A percentile compares a stretch with the other conserved stretches of the same genome.
Evolutionary conservation across 306 rosid genomes (phyloP).

Genomic region (Lablab purpureus): DNA sequence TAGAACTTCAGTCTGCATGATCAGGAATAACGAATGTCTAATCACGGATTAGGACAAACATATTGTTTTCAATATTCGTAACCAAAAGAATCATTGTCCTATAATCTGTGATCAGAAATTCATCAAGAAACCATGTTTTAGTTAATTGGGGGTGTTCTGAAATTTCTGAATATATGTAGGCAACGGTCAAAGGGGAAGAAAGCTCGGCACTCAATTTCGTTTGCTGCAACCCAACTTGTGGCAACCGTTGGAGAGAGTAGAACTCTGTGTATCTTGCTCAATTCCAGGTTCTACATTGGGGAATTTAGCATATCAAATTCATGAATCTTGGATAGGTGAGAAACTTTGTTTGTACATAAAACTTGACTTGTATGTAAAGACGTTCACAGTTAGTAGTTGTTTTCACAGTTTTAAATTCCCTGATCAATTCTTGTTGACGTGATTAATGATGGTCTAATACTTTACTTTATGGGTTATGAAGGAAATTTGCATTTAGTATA

Average conservation of each 20-base stretch:
- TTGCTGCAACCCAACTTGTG: conserved; percentile 89
- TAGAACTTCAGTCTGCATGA: neutral
- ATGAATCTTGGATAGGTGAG: neutral
- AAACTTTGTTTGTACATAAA: neutral
- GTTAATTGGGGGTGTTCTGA: conserved; percentile 1
- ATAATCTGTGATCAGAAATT: no score
- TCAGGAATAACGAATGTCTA: no score
- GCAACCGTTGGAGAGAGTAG: conserved; percentile 75
- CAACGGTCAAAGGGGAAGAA: conserved; percentile 79
- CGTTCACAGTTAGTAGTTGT: neutral
- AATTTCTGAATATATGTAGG: conserved; percentile 56
- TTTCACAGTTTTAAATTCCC: neutral
- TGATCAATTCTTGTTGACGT: neutral
- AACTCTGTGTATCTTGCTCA: neutral
- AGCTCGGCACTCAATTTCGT: conserved; percentile 80
- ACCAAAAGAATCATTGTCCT: no score
- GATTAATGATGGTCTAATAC: neutral
- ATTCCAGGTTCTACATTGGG: neutral
- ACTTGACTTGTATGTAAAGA: conserved; percentile 2
- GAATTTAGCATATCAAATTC: neutral
- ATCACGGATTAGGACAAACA: no score
- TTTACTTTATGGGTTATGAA: neutral
- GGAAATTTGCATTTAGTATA: neutral
- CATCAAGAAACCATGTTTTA: neutral
- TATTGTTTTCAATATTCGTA: no score